Evolutionary conservation across 768 basidiomycete genomes (phyloP).

Genomic region (Macrolepiota albuminosa): DNA sequence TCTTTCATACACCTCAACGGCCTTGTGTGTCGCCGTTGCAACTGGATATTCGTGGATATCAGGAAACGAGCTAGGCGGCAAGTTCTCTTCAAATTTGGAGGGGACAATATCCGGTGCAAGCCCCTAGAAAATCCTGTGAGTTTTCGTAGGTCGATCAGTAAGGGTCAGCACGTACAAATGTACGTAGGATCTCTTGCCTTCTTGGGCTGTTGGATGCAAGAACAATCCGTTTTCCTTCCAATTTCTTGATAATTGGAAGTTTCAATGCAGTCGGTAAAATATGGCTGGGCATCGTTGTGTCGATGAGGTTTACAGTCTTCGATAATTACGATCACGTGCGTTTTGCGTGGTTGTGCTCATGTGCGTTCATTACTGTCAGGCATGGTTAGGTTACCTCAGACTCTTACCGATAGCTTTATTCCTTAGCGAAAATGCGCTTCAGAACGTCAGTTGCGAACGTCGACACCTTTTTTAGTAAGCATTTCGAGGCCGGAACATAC

Average conservation of each 20-base stretch:
- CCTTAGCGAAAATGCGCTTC: conserved; percentile 46
- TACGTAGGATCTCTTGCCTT: conserved; percentile 76
- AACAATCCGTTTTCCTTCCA: conserved; percentile 72
- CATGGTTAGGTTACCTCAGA: background rate
- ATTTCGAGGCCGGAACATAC: background rate
- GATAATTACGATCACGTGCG: background rate
- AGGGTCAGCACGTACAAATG: conserved; percentile 50
- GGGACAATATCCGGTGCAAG: conserved; percentile 37
- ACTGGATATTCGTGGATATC: conserved; percentile 73
- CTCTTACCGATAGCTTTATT: background rate
- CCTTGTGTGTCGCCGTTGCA: conserved; percentile 74
- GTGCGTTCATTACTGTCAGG: background rate
- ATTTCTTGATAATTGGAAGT: conserved; percentile 58
- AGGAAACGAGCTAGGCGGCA: conserved; percentile 62
- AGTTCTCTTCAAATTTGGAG: conserved; percentile 69
- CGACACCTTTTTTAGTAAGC: conserved; percentile 49
- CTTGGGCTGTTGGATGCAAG: conserved; percentile 87
- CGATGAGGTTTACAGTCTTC: background rate
- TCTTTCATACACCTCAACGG: conserved; percentile 82
- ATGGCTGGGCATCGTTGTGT: conserved; percentile 32
- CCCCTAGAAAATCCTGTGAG: conserved; percentile 23
- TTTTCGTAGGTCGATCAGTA: background rate
- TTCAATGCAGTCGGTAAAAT: conserved; percentile 63
- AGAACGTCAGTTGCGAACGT: conserved; percentile 56
- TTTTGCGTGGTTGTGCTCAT: background rate